Evolutionary conservation across 768 basidiomycete species (phyloP), one percentile per base, ranked within the genome.

Genomic region (Suillus hirtellus): DNA sequence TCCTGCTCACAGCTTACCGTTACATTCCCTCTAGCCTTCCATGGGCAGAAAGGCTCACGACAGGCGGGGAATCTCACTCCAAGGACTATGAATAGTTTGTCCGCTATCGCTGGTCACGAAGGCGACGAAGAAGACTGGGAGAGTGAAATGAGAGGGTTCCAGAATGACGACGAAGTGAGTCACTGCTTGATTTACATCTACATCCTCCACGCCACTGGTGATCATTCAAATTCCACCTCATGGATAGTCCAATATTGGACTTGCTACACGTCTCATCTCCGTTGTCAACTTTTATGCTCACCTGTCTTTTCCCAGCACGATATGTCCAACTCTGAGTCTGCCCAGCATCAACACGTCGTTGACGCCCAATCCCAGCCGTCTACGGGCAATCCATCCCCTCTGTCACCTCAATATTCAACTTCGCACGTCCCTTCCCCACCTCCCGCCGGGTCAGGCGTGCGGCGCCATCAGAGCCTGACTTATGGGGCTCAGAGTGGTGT

Each of bases 51-150:
- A 58, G 75, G 78, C 10, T 76, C 84, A 60, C 86, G 76, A 63
- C 77, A 86, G 70, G 71, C 85, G 12, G 89, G 89, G 34, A 88
- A 78, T 68, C 72, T 82, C 66, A 89, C 90, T 31, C 89, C 89
- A 40, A 87, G 90, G 64, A 84, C 85, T 27, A 79, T 93, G 75
- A 93, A 93, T 70, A 93, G 90, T 73, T 85, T 95, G 60, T 85
- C 89, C 42, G 90, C 90, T 61, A 94, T 95, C 75, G 87, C 90
- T 59, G 92, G 91, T 47, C 89, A 92, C 70, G 92, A 95, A 68
- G 91, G 89, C 68, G 92, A 93, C 64, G 92, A 95, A 72, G 92
- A 93, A 66, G 89, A 92, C 62, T 95, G 93, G 93, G 90, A 92
- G 73, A 78, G 82, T 49, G 86, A 86, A 46, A 82, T 88, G 75